A percentile compares a stretch with the other conserved stretches of the same genome.
phyloP scores from a whole-genome alignment of 208 protist species.

The Leishmania guyanensis region DNA sequence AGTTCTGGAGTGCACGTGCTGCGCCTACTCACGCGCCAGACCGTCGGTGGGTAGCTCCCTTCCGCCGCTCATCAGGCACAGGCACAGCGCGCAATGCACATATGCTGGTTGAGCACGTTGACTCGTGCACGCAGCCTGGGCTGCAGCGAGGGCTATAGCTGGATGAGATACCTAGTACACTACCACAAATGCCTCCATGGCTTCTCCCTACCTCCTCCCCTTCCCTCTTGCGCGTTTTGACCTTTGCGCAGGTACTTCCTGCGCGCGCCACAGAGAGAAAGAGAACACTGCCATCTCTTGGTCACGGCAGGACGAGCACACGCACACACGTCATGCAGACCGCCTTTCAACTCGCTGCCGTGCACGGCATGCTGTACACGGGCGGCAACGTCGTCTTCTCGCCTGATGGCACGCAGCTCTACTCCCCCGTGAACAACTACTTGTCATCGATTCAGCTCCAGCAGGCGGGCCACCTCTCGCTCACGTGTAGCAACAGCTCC shows the following conservation, averaged over 20 bases:
- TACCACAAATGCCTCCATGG: no score
- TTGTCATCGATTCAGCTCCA: slow-evolving; percentile 81
- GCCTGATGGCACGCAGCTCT: slow-evolving; percentile 78
- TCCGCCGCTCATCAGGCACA: background rate
- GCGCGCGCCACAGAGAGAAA: background rate
- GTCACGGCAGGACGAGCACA: background rate
- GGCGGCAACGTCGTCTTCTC: slow-evolving; percentile 89
- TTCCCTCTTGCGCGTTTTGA: background rate
- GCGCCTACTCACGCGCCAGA: background rate
- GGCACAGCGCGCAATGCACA: background rate
- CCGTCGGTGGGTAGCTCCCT: background rate
- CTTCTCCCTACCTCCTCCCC: background rate
- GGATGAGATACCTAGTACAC: background rate
- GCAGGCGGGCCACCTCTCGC: slow-evolving; percentile 70
- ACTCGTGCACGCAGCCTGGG: background rate
- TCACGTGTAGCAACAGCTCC: slow-evolving; percentile 87
- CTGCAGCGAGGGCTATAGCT: background rate
- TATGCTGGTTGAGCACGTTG: background rate
- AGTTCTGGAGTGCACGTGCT: background rate
- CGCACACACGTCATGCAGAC: slow-evolving; percentile 53
- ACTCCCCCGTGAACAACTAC: slow-evolving; percentile 91
- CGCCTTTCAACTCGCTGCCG: slow-evolving; percentile 85
- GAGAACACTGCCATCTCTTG: background rate
- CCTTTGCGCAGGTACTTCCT: background rate
- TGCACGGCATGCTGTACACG: slow-evolving; percentile 94